A percentile compares a stretch with the other conserved stretches of the same genome.
Conservation (phyloP, 2,329 filamentous ascomycete species). For the Alternaria postmessia region DNA sequence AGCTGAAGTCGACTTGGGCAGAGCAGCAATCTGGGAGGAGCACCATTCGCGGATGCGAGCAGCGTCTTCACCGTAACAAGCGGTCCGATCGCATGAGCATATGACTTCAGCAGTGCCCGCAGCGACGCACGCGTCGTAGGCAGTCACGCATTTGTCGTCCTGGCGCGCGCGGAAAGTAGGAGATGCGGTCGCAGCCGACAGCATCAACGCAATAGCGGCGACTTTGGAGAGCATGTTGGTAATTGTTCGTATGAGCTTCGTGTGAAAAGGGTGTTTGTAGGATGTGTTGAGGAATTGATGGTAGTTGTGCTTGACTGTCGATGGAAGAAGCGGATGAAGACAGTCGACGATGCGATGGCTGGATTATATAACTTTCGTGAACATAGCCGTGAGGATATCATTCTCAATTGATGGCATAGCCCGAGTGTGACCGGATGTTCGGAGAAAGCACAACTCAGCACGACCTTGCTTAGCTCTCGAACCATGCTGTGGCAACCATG, state of each 20-base stretch:
- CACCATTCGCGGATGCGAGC: slow-evolving; percentile 19
- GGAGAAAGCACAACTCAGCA: not conserved
- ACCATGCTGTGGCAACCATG: not conserved
- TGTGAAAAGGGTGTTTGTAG: not conserved
- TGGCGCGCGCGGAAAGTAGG: slow-evolving; percentile 13
- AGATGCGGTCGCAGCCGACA: slow-evolving; percentile 15
- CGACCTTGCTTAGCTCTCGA: not conserved
- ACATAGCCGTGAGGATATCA: not conserved
- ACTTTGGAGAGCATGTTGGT: slow-evolving; percentile 18
- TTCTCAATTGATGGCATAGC: not conserved
- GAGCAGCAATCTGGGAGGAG: slow-evolving; percentile 17
- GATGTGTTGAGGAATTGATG: not conserved
- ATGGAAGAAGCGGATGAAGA: not conserved
- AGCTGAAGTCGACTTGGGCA: slow-evolving; percentile 11
- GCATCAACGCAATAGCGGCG: slow-evolving; percentile 15
- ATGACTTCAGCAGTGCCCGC: slow-evolving; percentile 21
- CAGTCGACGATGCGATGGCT: not conserved
- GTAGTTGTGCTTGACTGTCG: not conserved
- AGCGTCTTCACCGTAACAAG: slow-evolving; percentile 20
- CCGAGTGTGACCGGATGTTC: not conserved
- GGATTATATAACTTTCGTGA: not conserved
- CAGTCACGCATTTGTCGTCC: slow-evolving; percentile 11
- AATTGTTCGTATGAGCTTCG: not conserved
- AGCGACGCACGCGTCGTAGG: slow-evolving; percentile 19
- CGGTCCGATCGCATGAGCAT: slow-evolving; percentile 15